phyloP scores from a whole-genome alignment of 768 basidiomycete species.

The Russula foetens region DNA sequence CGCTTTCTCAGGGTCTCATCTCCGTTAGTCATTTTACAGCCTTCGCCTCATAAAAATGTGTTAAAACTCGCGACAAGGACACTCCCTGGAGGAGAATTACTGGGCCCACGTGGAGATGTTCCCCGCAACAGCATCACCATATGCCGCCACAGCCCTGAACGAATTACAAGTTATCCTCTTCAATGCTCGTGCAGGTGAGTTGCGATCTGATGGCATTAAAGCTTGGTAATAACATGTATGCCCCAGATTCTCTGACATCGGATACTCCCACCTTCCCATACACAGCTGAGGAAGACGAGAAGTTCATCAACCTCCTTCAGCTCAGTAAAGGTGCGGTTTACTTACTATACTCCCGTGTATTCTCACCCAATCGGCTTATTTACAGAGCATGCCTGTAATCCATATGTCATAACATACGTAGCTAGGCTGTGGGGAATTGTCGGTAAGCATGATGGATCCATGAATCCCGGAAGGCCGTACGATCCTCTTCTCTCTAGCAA shows the following conservation, averaged over 20 bases:
- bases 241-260: constrained; percentile 2
- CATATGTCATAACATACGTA: neutral
- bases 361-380: neutral
- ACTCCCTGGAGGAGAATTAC: constrained; percentile 10
- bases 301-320: neutral
- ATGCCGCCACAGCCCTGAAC: neutral
- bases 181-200: constrained; percentile 4
- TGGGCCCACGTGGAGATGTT: constrained; percentile 13
- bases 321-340: neutral
- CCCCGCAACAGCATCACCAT: neutral
- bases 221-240: neutral
- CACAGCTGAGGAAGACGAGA: neutral
- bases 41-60: neutral
- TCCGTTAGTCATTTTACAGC: neutral
- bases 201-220: neutral
- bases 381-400: neutral
- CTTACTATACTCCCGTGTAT: no score
- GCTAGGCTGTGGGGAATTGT: constrained; percentile 1
- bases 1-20: neutral
- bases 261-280: constrained; percentile 10
- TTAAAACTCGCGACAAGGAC: neutral
- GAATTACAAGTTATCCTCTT: neutral
- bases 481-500: neutral
- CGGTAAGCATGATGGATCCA: neutral
- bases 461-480: neutral